Percentiles rank a stretch among this genome's conserved stretches.
These are phyloP conservation scores for Cymbomonas tetramitiformis DNA, from an alignment of 139 green algal species.

Conservation along the genomic window DNA sequence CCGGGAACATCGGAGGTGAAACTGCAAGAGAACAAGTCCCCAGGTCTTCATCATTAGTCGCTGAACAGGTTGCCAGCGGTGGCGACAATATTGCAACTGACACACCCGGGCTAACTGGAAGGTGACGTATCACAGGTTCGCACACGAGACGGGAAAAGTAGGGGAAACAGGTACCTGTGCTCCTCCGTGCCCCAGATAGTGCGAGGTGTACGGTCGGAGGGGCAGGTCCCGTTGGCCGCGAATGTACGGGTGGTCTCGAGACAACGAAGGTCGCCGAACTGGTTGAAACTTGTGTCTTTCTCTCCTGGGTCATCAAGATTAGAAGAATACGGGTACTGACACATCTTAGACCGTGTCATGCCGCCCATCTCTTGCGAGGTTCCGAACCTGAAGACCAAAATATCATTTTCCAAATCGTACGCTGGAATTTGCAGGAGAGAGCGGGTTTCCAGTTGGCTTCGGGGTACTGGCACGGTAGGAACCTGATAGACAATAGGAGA, in stretches of 20 bases:
- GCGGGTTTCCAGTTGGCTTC: background rate
- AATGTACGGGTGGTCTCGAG: background rate
- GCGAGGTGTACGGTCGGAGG: background rate
- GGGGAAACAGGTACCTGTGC: background rate
- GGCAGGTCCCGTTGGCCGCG: background rate
- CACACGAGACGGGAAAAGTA: background rate
- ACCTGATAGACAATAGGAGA: background rate
- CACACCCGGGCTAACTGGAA: background rate
- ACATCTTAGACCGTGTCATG: conserved; percentile 11
- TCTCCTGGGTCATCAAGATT: background rate
- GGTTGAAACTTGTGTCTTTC: background rate
- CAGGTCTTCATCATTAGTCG: background rate
- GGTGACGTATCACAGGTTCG: background rate
- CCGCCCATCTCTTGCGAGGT: conserved; percentile 13
- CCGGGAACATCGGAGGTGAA: conserved; percentile 2
- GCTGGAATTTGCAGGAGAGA: conserved; percentile 16
- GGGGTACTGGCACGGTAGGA: background rate
- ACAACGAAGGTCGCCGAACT: background rate
- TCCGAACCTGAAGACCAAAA: conserved; percentile 14
- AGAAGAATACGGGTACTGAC: background rate
- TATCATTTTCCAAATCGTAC: conserved; percentile 13
- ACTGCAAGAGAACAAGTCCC: background rate
- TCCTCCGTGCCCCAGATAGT: background rate
- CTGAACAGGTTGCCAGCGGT: background rate
- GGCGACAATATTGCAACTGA: background rate